Evolutionary conservation across 2,329 filamentous ascomycete genomes (phyloP).

Genomic region (Nigrospora sphaerica): DNA sequence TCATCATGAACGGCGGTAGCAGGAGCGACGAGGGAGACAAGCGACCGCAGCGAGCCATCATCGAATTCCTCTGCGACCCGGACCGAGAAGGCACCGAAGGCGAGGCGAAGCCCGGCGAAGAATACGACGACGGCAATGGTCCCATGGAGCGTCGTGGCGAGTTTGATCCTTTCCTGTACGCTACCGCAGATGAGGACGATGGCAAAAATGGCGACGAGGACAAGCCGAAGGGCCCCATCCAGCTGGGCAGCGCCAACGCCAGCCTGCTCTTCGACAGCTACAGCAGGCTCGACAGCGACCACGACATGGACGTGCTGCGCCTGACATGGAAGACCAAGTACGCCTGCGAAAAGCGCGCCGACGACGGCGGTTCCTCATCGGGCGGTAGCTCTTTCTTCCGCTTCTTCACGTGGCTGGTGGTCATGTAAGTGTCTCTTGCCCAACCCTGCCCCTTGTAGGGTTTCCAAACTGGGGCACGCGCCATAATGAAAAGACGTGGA

Average conservation of each 20-base stretch:
- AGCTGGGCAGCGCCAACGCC: conserved; percentile 42
- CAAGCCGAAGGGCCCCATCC: conserved; percentile 39
- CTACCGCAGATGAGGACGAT: conserved; percentile 23
- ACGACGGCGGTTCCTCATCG: conserved; percentile 36
- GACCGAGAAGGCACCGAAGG: conserved; percentile 68
- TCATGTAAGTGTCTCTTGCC: conserved; percentile 61
- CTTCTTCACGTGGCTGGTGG: conserved; percentile 94
- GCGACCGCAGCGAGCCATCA: conserved; percentile 63
- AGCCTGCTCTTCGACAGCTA: conserved; percentile 76
- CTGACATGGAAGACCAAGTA: conserved; percentile 84
- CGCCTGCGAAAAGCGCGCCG: conserved; percentile 58
- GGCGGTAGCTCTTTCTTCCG: conserved; percentile 59
- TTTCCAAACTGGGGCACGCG: not conserved
- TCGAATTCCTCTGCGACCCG: conserved; percentile 79
- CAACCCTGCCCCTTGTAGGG: not conserved
- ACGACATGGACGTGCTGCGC: conserved; percentile 55
- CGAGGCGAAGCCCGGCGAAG: conserved; percentile 51
- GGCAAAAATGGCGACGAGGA: conserved; percentile 29
- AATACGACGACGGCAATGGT: conserved; percentile 32
- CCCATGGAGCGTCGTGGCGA: conserved; percentile 14
- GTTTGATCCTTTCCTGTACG: conserved; percentile 20
- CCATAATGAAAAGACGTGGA: not conserved
- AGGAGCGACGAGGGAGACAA: conserved; percentile 47
- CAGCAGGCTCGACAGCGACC: conserved; percentile 47
- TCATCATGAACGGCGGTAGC: conserved; percentile 59